Evolutionary conservation across 345 rosid genomes (phyloP), one percentile per base, ranked within the genome.

Genomic region (Physaria fendleri): DNA sequence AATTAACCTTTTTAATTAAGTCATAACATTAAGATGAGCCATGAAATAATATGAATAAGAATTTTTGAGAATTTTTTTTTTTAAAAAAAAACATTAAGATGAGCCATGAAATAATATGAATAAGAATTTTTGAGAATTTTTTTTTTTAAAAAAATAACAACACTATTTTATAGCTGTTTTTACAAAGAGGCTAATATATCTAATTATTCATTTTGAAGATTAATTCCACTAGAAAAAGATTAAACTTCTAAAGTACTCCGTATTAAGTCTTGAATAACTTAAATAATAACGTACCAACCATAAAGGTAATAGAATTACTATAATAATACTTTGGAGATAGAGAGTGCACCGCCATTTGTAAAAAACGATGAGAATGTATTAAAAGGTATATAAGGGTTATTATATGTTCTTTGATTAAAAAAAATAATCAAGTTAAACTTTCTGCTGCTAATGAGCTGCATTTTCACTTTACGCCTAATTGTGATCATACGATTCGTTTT

Each of bases 401-500:
- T 64, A 55, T 18, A 34, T 29, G 30, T 25, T 67, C n/a, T 42
- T 4, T 35, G 13, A 25, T 17, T 22, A n/a, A n/a, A 20, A 16
- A 35, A 35, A 16, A 25, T 41, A 37, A 16, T 48, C 30, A 50
- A 59, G 7, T 24, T 18, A 30, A 59, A 50, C 50, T 70, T 75
- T 77, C 35, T 66, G 76, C 60, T 71, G 69, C 77, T 55, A 53
- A 43, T 39, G 64, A 75, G 70, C 74, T 69, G 74, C 69, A 47
- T 23, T 46, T 10, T 56, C 56, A 40, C 68, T 69, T 69, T 69
- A 62, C 58, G 69, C 59, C 67, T 69, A 69, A 68, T 42, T 59
- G 61, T 59, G 55, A 68, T 43, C 33, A 59, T 40, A 32, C 52
- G 63, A 62, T 69, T 61, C 44, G 57, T 62, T 69, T 43, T 58